Conservation (phyloP, 2,329 filamentous ascomycete genomes). For the Aspergillus terreus region DNA sequence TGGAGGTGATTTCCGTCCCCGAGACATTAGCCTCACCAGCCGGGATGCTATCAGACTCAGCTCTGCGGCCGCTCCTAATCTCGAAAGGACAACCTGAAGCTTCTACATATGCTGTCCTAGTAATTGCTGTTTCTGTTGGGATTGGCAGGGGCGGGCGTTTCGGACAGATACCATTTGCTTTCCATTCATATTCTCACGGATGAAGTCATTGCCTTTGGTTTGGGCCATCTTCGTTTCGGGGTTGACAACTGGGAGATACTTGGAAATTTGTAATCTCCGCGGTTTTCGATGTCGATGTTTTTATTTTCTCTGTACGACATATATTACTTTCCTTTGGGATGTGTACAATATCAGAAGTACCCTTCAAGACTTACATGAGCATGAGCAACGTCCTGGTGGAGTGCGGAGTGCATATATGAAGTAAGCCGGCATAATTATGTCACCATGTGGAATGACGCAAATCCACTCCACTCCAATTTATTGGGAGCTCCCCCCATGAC, state of each 20-base stretch:
- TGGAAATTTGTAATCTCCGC: slow-evolving; percentile 8
- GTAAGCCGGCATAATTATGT: slow-evolving; percentile 8
- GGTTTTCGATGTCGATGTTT: slow-evolving; percentile 10
- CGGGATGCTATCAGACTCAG: slow-evolving; percentile 39
- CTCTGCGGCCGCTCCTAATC: slow-evolving; percentile 32
- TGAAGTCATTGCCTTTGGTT: slow-evolving; percentile 8
- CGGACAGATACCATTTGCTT: slow-evolving; percentile 29
- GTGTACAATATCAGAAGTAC: slow-evolving; percentile 28
- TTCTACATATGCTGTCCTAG: slow-evolving; percentile 18
- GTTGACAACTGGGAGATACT: slow-evolving; percentile 1
- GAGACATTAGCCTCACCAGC: slow-evolving; percentile 36
- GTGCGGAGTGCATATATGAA: too few species aligned
- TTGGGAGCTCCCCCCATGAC: background rate
- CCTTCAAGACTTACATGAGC: slow-evolving; percentile 1
- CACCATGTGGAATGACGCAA: slow-evolving; percentile 10
- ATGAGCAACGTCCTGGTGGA: background rate
- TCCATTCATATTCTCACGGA: slow-evolving; percentile 5
- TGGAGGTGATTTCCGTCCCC: slow-evolving; percentile 37
- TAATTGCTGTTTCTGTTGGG: slow-evolving; percentile 10
- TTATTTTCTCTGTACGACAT: slow-evolving; percentile 18
- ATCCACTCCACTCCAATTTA: background rate
- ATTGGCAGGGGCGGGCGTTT: slow-evolving; percentile 23
- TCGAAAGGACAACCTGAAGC: slow-evolving; percentile 29
- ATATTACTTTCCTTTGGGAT: slow-evolving; percentile 16
- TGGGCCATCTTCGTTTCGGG: slow-evolving; percentile 5